A percentile compares a stretch with the other conserved stretches of the same genome.
phyloP scores from a whole-genome alignment of 2,329 filamentous ascomycete genomes.

The Sordariomycetes sp. region DNA sequence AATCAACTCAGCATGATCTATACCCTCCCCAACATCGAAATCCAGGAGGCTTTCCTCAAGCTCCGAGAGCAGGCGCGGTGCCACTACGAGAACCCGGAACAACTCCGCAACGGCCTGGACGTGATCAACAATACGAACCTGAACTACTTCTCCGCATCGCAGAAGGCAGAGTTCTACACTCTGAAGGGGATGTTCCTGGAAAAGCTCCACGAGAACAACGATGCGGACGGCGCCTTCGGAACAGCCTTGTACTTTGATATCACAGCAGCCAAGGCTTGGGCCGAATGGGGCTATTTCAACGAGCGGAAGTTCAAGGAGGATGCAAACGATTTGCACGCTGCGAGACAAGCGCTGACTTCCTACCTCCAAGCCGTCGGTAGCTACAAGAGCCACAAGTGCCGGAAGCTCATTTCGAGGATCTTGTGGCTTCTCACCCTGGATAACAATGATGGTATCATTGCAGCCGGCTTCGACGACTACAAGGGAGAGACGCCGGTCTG shows the following conservation, averaged over 20 bases:
- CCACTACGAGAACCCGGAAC: conserved; percentile 90
- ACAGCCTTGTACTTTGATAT: conserved; percentile 95
- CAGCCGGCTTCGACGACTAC: conserved; percentile 84
- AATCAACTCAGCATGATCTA: conserved; percentile 96
- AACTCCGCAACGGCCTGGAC: conserved; percentile 85
- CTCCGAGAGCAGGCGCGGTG: conserved; percentile 97
- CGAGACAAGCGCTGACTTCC: conserved; percentile 86
- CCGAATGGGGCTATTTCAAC: conserved; percentile 98
- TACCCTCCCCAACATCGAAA: conserved; percentile 97
- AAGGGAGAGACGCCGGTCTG: conserved; percentile 96
- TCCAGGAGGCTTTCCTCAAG: conserved; percentile 97
- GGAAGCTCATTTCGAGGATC: conserved; percentile 86
- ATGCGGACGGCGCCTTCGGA: conserved; percentile 89
- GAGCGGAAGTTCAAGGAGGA: conserved; percentile 93
- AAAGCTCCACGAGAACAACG: conserved; percentile 80
- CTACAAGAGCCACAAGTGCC: conserved; percentile 94
- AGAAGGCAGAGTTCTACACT: conserved; percentile 98
- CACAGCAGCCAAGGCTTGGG: conserved; percentile 92
- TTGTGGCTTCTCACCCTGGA: conserved; percentile 94
- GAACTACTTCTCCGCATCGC: conserved; percentile 90
- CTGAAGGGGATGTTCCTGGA: conserved; percentile 99
- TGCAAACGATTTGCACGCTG: conserved; percentile 68
- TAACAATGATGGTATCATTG: conserved; percentile 73
- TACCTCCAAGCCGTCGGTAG: conserved; percentile 93
- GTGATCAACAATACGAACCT: conserved; percentile 99